These are phyloP conservation scores for Picea mariana DNA, from an alignment of 83 land plant genomes.

Conservation along the genomic window DNA sequence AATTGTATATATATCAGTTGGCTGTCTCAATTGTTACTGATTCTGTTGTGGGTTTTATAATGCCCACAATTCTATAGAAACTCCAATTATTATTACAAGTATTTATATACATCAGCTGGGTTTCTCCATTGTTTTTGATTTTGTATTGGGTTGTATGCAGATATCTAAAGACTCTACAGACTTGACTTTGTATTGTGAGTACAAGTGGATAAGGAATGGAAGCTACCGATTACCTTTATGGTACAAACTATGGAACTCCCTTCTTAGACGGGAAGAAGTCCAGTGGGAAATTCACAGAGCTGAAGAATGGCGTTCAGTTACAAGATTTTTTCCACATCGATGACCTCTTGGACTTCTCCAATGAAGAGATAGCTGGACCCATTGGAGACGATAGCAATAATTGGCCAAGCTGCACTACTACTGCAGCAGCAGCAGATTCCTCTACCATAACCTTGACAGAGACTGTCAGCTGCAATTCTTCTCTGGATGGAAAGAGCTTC, in stretches of 20 bases:
- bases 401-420: constrained; percentile 11
- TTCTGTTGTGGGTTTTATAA: constrained; percentile 4
- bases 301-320: constrained; percentile 10
- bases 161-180: background rate
- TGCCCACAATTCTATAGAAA: no score
- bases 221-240: constrained; percentile 9
- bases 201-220: constrained; percentile 9
- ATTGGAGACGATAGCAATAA: no score
- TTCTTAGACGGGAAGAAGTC: constrained; percentile 15
- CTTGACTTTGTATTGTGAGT: no score
- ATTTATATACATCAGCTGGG: background rate
- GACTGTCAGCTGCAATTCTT: constrained; percentile 3
- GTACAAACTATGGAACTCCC: constrained; percentile 3
- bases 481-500: no score
- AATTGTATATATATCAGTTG: no score
- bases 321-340: constrained; percentile 32
- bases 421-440: no score
- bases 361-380: constrained; percentile 35
- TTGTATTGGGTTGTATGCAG: constrained; percentile 9
- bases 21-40: background rate
- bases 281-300: constrained; percentile 14
- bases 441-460: constrained; percentile 13
- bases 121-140: constrained; percentile 1
- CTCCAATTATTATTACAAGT: no score
- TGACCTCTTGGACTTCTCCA: constrained; percentile 53